These are phyloP conservation scores for Camelina sativa DNA, from an alignment of 345 rosid genomes.

Conservation along the genomic window DNA sequence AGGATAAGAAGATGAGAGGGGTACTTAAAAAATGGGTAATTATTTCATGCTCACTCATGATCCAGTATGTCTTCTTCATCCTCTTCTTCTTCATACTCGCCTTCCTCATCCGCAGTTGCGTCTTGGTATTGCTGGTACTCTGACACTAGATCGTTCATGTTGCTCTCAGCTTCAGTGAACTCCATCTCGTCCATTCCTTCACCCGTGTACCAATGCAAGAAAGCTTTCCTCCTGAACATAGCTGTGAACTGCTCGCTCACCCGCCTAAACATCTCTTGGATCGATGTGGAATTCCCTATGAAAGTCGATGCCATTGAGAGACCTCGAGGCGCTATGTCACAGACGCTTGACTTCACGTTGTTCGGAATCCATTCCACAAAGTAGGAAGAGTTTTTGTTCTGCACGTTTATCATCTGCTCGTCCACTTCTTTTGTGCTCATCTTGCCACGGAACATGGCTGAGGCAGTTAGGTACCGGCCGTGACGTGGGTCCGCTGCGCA, in stretches of 20 bases:
- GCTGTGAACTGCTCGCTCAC: constrained; percentile 90
- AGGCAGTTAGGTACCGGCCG: constrained; percentile 74
- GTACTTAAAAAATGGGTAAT: not conserved
- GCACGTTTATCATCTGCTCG: constrained; percentile 85
- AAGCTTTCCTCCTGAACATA: constrained; percentile 89
- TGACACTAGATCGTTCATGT: constrained; percentile 79
- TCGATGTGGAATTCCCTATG: constrained; percentile 77
- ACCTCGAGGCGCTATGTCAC: constrained; percentile 82
- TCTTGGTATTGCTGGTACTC: constrained; percentile 89
- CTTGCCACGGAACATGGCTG: constrained; percentile 84
- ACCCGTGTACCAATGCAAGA: constrained; percentile 88
- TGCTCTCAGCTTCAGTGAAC: constrained; percentile 81
- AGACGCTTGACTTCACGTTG: constrained; percentile 83
- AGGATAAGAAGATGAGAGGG: not conserved
- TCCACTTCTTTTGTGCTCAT: constrained; percentile 90
- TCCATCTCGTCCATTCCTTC: constrained; percentile 94
- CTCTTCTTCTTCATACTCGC: constrained; percentile 65
- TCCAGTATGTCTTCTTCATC: constrained; percentile 50
- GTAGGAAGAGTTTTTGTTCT: constrained; percentile 84
- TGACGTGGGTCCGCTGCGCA: constrained; percentile 81
- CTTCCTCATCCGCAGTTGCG: constrained; percentile 82
- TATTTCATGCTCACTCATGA: constrained; percentile 30
- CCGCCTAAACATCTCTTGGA: constrained; percentile 85
- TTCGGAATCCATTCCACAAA: constrained; percentile 85
- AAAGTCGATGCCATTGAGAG: constrained; percentile 81